These are phyloP conservation scores for Pseudogymnoascus sp. DNA, from an alignment of 2,329 filamentous ascomycete species.

Conservation along the genomic window DNA sequence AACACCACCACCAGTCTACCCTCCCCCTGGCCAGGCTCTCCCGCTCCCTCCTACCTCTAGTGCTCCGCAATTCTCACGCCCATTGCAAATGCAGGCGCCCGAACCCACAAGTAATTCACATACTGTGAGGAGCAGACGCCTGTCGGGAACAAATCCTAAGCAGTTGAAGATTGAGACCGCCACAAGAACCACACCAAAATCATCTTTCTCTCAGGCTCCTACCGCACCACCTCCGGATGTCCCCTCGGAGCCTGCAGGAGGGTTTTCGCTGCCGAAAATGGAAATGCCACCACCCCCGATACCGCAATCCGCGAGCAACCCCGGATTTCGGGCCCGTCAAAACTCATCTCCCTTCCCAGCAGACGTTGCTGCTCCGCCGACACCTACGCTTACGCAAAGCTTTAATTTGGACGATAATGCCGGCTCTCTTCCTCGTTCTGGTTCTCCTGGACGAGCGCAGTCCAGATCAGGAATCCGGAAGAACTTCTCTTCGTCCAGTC, in stretches of 20 bases:
- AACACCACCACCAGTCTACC: constrained; percentile 19
- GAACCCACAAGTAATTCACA: constrained; percentile 27
- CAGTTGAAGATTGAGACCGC: constrained; percentile 83
- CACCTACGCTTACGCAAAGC: constrained; percentile 25
- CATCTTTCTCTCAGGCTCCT: constrained; percentile 1
- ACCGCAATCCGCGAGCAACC: constrained; percentile 15
- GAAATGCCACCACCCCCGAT: constrained; percentile 23
- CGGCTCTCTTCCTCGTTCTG: constrained; percentile 35
- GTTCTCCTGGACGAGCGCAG: constrained; percentile 45
- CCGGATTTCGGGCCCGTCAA: constrained; percentile 16
- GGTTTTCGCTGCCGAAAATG: constrained; percentile 19
- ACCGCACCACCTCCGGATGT: neutral
- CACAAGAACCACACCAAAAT: constrained; percentile 15
- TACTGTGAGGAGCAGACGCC: constrained; percentile 63
- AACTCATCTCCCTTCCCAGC: constrained; percentile 24
- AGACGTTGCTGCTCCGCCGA: constrained; percentile 26
- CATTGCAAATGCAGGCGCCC: constrained; percentile 16
- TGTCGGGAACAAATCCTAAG: constrained; percentile 74
- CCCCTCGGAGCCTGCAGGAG: neutral
- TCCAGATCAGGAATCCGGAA: constrained; percentile 46
- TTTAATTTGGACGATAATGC: constrained; percentile 31
- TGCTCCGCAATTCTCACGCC: constrained; percentile 26
- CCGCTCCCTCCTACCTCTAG: constrained; percentile 41
- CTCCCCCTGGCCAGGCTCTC: constrained; percentile 22
- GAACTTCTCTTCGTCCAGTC: constrained; percentile 63